Base-by-base conservation (phyloP, 2,329 filamentous ascomycete genomes). In the Dothideomycetes sp. region DNA sequence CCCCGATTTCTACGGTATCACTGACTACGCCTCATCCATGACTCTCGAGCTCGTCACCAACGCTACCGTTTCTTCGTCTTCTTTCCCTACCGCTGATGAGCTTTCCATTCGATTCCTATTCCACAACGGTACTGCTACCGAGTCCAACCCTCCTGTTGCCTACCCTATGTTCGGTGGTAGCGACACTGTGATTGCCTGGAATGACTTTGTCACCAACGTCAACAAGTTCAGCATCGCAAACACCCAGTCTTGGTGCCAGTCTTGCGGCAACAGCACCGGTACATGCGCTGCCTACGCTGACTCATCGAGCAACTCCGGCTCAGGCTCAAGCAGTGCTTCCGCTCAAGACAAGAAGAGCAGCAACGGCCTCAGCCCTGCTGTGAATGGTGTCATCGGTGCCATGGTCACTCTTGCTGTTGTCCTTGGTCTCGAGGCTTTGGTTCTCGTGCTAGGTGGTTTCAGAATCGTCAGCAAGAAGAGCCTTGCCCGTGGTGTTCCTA, bases 1-100 rank as follows among this genome's bases (percentile, higher is more conserved):
- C 44, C 50, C 63, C 1, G 65, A 83, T 58, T 94, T 94, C 66
- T 78, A 66, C 45, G 83, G 83, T 41, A 67, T 94, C 10, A 78
- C 81, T n/a, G 80, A 87, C 64, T 94, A 94, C 54, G 86, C 86
- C 4, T 82, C 80, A 3, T 78, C 78, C 48, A 85, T 94, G 74
- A 70, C 70, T 5, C 88, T 93, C 58, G 88, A 94, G 67, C 72
- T 71, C 16, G 72, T 78, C 51, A 79, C 75, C 28, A 69, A 74
- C 46, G 53, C 57, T 0, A 51, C 53, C 3, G 70, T 72, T 51
- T 70, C 69, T 1, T 51, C 56, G 3, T 49, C 58, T 5, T 50
- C 44, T 4, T 54, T 53, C 43, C 57, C 58, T 3, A 31, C 31
- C 3, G 46, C 52, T 12, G 60, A 67, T 1, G 73, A 80, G 4